Percentiles rank a stretch among this genome's conserved stretches.
Conservation (phyloP, 2,329 filamentous ascomycete genomes). For the Rugonectria rugulosa region DNA sequence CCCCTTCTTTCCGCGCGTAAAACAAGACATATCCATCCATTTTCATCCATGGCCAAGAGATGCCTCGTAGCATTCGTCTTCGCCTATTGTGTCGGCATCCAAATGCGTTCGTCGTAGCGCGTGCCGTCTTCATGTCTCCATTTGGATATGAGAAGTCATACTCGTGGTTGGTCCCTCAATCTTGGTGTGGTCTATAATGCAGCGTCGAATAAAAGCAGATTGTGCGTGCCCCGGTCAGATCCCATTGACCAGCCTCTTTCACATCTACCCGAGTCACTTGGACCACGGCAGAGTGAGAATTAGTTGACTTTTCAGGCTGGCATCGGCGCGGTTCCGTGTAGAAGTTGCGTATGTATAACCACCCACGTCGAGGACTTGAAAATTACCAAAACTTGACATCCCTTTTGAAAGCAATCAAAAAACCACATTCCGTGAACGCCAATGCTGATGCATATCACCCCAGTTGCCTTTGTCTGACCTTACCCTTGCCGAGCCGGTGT, state of each 20-base stretch:
- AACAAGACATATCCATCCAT: slow-evolving; percentile 24
- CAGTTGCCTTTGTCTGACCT: slow-evolving; percentile 28
- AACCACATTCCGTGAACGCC: slow-evolving; percentile 41
- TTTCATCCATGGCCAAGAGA: slow-evolving; percentile 30
- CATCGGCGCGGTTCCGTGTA: slow-evolving; percentile 20
- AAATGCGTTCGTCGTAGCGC: slow-evolving; percentile 27
- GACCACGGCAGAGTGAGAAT: background rate
- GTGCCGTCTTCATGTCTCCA: slow-evolving; percentile 24
- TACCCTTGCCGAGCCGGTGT: slow-evolving; percentile 28
- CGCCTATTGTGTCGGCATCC: slow-evolving; percentile 26
- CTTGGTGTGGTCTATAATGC: slow-evolving; percentile 38
- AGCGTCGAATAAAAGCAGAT: slow-evolving; percentile 22
- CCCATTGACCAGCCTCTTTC: slow-evolving; percentile 5
- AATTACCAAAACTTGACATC: slow-evolving; percentile 34
- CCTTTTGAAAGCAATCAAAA: slow-evolving; percentile 32
- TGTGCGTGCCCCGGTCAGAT: slow-evolving; percentile 26
- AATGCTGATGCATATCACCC: slow-evolving; percentile 43
- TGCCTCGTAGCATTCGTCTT: background rate
- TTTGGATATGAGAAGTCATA: slow-evolving; percentile 15
- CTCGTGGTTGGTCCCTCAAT: slow-evolving; percentile 13
- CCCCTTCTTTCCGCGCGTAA: slow-evolving; percentile 22
- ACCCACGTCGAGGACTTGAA: slow-evolving; percentile 27
- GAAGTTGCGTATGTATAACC: slow-evolving; percentile 12
- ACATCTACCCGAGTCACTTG: background rate
- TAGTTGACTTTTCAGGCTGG: slow-evolving; percentile 9